These are phyloP conservation scores for Wickerhamiella parazyma DNA, from an alignment of 805 yeast species.

Conservation along the genomic window DNA sequence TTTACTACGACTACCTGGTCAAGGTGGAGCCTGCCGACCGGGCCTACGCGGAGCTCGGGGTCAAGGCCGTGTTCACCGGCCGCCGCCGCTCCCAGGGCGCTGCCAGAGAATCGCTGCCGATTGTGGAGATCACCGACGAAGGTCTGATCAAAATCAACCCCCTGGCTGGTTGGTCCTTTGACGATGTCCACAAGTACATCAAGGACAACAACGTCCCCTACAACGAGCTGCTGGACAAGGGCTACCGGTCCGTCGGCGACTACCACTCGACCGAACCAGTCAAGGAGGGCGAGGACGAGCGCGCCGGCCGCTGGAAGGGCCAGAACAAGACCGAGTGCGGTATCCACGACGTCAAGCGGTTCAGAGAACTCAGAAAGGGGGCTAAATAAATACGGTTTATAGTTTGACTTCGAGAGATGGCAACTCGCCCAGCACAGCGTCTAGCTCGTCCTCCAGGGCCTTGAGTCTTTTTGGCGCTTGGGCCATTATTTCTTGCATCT, in stretches of 20 bases:
- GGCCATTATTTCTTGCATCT: neutral
- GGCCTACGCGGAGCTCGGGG: slow-evolving; percentile 59
- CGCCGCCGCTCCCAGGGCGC: slow-evolving; percentile 87
- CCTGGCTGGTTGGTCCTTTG: slow-evolving; percentile 67
- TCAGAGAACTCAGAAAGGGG: slow-evolving; percentile 37
- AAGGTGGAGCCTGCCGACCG: slow-evolving; percentile 88
- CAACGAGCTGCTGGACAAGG: slow-evolving; percentile 68
- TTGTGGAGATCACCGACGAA: slow-evolving; percentile 54
- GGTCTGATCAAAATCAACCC: slow-evolving; percentile 82
- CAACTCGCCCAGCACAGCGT: neutral
- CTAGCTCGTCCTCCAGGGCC: neutral
- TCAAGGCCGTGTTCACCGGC: slow-evolving; percentile 84
- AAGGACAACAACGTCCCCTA: slow-evolving; percentile 65
- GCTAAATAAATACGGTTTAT: neutral
- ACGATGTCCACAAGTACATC: slow-evolving; percentile 55
- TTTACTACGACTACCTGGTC: slow-evolving; percentile 67
- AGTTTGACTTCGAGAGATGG: neutral
- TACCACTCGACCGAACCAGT: slow-evolving; percentile 91
- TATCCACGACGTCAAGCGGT: slow-evolving; percentile 69
- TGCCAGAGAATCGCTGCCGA: slow-evolving; percentile 53
- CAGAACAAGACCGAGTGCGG: slow-evolving; percentile 90
- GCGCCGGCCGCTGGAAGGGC: slow-evolving; percentile 97
- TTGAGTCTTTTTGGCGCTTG: neutral
- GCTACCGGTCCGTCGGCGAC: slow-evolving; percentile 87
- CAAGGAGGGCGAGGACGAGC: slow-evolving; percentile 81